Conservation (phyloP, 2,329 filamentous ascomycete genomes). For the Xylaria sp. region DNA sequence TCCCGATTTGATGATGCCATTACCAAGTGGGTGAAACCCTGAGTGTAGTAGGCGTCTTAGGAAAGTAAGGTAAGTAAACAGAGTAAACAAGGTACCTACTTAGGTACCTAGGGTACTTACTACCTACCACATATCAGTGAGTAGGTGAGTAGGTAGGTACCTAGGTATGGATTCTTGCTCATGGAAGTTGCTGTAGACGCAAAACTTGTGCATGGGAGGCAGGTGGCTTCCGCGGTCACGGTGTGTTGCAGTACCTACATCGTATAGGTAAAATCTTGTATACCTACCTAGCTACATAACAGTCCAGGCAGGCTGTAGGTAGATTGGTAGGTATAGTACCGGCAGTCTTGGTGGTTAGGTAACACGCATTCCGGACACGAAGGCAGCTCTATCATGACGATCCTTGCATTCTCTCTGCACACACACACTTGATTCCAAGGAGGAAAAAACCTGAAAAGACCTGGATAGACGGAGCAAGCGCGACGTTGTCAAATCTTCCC, state of each 20-base stretch:
- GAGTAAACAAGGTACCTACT: neutral
- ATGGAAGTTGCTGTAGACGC: no score
- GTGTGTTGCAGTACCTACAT: no score
- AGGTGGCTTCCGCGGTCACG: no score
- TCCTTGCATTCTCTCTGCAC: neutral
- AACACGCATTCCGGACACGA: neutral
- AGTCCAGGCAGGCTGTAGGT: no score
- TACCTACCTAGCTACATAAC: no score
- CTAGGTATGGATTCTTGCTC: no score
- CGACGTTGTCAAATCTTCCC: neutral
- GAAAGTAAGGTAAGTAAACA: neutral
- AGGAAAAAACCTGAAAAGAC: neutral
- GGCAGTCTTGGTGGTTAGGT: neutral
- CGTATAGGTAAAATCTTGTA: no score
- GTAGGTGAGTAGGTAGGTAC: no score
- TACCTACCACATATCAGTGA: no score
- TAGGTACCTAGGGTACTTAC: neutral
- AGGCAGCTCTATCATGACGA: neutral
- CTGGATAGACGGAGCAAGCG: neutral
- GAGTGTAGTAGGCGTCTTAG: neutral
- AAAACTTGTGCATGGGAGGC: no score
- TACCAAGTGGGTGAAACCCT: neutral
- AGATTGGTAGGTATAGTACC: no score
- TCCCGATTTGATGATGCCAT: neutral
- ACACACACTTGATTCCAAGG: neutral